Evolutionary conservation across 306 rosid species (phyloP).

Genomic region (Vigna mungo): DNA sequence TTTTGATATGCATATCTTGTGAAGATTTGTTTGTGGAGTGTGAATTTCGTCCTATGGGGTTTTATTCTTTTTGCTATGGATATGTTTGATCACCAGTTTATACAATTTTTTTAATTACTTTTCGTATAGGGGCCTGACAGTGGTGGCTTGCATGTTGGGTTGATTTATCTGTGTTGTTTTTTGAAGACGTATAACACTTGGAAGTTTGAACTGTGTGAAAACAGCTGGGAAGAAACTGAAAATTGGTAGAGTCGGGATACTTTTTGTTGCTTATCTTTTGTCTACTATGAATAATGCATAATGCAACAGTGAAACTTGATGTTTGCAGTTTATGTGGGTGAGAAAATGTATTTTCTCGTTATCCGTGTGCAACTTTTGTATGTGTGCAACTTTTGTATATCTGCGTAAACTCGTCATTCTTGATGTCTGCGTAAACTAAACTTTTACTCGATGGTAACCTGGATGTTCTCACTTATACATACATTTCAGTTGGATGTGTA

Average conservation of each 20-base stretch:
- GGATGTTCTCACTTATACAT: not conserved
- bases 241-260: not conserved
- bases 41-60: constrained; percentile 31
- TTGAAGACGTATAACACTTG: not conserved
- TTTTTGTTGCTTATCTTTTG: not conserved
- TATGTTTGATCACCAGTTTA: constrained; percentile 10
- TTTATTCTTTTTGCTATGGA: not conserved
- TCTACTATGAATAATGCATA: not conserved
- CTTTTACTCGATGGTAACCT: not conserved
- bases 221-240: constrained; percentile 19
- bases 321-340: constrained; percentile 13
- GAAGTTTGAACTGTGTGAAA: not conserved
- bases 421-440: constrained; percentile 11
- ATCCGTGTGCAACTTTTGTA: constrained; percentile 2
- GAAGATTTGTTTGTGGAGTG: constrained; percentile 38
- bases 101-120: constrained; percentile 1
- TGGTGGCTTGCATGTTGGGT: not conserved
- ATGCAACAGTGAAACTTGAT: constrained; percentile 12
- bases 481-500: not conserved
- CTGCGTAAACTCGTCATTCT: constrained; percentile 4
- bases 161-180: not conserved
- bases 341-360: constrained; percentile 5
- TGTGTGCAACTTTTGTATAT: not conserved
- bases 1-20: constrained; percentile 15
- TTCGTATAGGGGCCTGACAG: constrained; percentile 16